Percentiles rank a stretch among this genome's conserved stretches.
Conservation (phyloP, 352 stramenopile species). For the Globisporangium sylvaticum region DNA sequence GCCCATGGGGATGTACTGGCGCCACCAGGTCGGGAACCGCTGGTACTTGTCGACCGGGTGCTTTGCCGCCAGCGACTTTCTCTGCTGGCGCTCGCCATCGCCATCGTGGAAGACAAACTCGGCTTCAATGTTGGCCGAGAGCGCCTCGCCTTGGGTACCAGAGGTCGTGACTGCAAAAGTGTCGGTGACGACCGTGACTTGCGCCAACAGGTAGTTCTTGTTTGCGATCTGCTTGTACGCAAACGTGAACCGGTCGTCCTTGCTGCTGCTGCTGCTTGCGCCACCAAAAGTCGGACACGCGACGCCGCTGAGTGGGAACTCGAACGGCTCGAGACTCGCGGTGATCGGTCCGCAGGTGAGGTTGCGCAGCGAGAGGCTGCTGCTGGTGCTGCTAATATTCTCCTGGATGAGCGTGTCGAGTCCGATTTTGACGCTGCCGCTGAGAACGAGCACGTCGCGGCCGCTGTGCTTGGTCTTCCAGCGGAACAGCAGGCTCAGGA, state of each 20-base stretch:
- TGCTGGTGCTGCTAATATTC: background rate
- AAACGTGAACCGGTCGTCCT: slow-evolving; percentile 63
- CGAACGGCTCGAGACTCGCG: slow-evolving; percentile 43
- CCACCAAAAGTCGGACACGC: slow-evolving; percentile 49
- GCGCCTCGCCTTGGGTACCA: slow-evolving; percentile 7
- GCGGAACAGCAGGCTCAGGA: slow-evolving; percentile 63
- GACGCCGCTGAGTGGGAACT: slow-evolving; percentile 40
- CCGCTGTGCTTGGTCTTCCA: slow-evolving; percentile 73
- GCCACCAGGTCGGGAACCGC: slow-evolving; percentile 56
- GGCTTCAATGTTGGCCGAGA: slow-evolving; percentile 32
- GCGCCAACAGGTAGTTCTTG: slow-evolving; percentile 60
- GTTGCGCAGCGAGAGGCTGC: slow-evolving; percentile 44
- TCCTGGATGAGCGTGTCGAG: slow-evolving; percentile 67
- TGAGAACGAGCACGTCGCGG: slow-evolving; percentile 68
- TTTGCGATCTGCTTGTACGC: slow-evolving; percentile 31
- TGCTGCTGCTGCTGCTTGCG: slow-evolving; percentile 15
- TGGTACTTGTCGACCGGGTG: slow-evolving; percentile 39
- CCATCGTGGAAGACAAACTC: slow-evolving; percentile 45
- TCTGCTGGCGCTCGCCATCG: slow-evolving; percentile 9
- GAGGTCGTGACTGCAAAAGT: slow-evolving; percentile 2
- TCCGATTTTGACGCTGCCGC: slow-evolving; percentile 52
- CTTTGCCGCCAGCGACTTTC: slow-evolving; percentile 11
- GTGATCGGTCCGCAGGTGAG: slow-evolving; percentile 63
- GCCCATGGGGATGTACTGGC: slow-evolving; percentile 55
- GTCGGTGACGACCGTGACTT: slow-evolving; percentile 25